These are phyloP conservation scores for Circinella umbellata DNA, from an alignment of 371 early-diverging fungal genomes.

Conservation along the genomic window DNA sequence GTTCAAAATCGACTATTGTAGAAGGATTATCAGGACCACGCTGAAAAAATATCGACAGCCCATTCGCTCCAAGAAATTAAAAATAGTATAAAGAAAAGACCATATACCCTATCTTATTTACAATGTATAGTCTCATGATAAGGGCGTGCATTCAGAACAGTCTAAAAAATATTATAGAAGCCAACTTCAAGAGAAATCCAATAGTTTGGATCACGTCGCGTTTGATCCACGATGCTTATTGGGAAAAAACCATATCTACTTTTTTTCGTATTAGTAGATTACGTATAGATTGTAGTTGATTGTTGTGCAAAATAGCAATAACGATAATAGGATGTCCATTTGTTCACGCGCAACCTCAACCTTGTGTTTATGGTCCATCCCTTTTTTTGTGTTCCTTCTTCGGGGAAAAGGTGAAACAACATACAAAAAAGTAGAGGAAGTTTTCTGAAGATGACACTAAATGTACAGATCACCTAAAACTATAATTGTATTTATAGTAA, in stretches of 20 bases:
- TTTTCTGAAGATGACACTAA: not conserved
- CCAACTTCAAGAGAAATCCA: not conserved
- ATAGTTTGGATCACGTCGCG: slow-evolving; percentile 1
- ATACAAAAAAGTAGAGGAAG: not conserved
- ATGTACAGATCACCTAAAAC: not conserved
- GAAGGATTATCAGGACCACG: slow-evolving; percentile 4
- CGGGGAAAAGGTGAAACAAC: too few relatives aligned
- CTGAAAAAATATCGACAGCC: not conserved
- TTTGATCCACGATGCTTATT: not conserved
- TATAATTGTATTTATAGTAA: too few relatives aligned
- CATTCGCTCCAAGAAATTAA: slow-evolving; percentile 5
- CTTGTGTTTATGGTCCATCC: too few relatives aligned
- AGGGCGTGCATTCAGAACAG: not conserved
- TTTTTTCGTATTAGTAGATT: too few relatives aligned
- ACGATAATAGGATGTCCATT: not conserved
- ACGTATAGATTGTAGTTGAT: too few relatives aligned
- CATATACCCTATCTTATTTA: not conserved
- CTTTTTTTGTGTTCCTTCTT: too few relatives aligned
- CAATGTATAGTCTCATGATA: not conserved
- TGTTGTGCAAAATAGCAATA: not conserved
- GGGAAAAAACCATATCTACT: not conserved
- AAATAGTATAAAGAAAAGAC: not conserved
- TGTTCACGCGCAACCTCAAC: not conserved
- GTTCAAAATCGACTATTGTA: not conserved
- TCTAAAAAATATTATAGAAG: not conserved